Conservation (phyloP, 2,329 filamentous ascomycete genomes). For the Lachnellula occidentalis region DNA sequence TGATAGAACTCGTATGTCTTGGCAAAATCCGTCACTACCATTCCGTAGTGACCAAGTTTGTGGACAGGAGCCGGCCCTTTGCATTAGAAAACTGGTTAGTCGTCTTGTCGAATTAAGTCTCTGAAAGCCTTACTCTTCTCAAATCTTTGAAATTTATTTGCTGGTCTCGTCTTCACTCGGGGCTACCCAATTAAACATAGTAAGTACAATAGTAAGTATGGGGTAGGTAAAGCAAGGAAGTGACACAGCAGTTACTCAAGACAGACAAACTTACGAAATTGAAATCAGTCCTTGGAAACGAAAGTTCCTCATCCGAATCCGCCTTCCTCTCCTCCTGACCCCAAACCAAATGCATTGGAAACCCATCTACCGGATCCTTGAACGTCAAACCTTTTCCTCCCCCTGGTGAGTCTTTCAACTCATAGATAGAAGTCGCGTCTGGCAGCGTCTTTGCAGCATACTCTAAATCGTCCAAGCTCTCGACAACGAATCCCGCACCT, state of each 20-base stretch:
- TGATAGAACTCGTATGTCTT: slow-evolving; percentile 45
- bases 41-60: slow-evolving; percentile 51
- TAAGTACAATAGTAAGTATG: no score
- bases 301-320: no score
- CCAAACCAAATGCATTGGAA: slow-evolving; percentile 51
- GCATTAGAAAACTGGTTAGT: no score
- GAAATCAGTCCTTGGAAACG: no score
- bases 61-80: slow-evolving; percentile 43
- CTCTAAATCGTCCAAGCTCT: slow-evolving; percentile 49
- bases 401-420: slow-evolving; percentile 46
- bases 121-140: slow-evolving; percentile 22
- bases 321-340: slow-evolving; percentile 37
- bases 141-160: slow-evolving; percentile 48
- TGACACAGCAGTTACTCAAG: slow-evolving; percentile 38
- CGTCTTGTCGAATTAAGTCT: no score
- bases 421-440: slow-evolving; percentile 41
- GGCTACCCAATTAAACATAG: no score
- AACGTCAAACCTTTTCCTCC: slow-evolving; percentile 48
- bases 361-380: slow-evolving; percentile 47
- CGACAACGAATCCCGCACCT: slow-evolving; percentile 53
- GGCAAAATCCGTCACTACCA: slow-evolving; percentile 47
- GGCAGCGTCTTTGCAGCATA: slow-evolving; percentile 42
- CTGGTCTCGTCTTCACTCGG: slow-evolving; percentile 41
- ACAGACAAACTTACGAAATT: no score
- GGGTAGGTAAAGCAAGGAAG: slow-evolving; percentile 40